phyloP scores from a whole-genome alignment of 1,139 yeast genomes.

The Hansenula sp. region DNA sequence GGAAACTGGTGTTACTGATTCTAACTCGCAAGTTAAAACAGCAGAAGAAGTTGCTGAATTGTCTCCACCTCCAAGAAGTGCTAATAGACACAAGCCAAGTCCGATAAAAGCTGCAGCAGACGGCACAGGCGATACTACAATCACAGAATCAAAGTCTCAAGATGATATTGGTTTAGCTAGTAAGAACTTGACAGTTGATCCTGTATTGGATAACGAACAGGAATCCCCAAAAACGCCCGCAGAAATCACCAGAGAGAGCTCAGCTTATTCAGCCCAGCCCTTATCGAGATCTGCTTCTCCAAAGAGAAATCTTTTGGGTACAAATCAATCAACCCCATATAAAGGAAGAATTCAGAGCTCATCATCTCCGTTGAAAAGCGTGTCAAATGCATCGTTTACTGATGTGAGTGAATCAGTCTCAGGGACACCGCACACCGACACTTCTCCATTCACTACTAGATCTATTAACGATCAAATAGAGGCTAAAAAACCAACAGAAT shows the following conservation, averaged over 20 bases:
- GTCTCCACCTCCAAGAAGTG: constrained; percentile 18
- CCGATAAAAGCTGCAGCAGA: neutral
- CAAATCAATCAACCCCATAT: neutral
- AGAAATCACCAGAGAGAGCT: constrained; percentile 1
- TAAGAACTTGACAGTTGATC: neutral
- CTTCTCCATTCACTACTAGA: neutral
- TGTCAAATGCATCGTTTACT: neutral
- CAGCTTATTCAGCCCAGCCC: constrained; percentile 1
- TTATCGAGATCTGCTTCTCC: neutral
- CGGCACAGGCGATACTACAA: neutral
- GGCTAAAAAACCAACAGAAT: neutral
- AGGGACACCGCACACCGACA: neutral
- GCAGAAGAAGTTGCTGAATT: constrained; percentile 1
- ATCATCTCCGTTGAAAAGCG: constrained; percentile 1
- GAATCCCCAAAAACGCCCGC: neutral
- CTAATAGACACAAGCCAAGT: constrained; percentile 9
- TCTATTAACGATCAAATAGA: neutral
- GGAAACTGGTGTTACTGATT: neutral
- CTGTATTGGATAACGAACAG: neutral
- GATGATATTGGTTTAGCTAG: neutral
- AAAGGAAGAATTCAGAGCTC: constrained; percentile 1
- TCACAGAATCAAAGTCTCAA: neutral
- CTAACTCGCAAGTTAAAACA: neutral
- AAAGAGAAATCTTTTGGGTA: neutral
- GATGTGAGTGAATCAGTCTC: neutral